These are phyloP conservation scores for Kalmusia sp. DNA, from an alignment of 2,329 filamentous ascomycete genomes.

Conservation along the genomic window DNA sequence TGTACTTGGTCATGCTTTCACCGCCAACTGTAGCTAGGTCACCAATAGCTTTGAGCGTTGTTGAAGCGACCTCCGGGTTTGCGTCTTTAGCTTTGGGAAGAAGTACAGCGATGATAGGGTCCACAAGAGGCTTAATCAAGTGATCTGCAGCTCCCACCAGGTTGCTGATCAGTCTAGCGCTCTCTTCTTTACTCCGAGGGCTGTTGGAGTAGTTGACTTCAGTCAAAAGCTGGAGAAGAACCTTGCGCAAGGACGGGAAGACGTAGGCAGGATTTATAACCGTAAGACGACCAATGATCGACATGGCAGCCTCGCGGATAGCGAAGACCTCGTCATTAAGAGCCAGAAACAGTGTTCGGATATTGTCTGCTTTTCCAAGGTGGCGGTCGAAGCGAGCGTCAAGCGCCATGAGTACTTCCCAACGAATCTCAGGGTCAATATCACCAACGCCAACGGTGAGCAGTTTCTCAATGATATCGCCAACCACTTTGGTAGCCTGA, in stretches of 20 bases:
- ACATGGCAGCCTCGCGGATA: slow-evolving; percentile 92
- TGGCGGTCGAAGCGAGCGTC: slow-evolving; percentile 95
- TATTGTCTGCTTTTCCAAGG: slow-evolving; percentile 96
- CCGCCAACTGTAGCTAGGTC: slow-evolving; percentile 94
- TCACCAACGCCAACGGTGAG: slow-evolving; percentile 95
- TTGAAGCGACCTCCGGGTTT: slow-evolving; percentile 88
- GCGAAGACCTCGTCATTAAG: slow-evolving; percentile 93
- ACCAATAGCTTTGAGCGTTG: slow-evolving; percentile 92
- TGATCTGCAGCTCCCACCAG: slow-evolving; percentile 92
- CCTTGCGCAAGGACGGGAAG: slow-evolving; percentile 92
- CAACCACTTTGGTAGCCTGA: slow-evolving; percentile 95
- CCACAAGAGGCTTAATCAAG: slow-evolving; percentile 94
- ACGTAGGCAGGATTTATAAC: slow-evolving; percentile 95
- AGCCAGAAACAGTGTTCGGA: slow-evolving; percentile 91
- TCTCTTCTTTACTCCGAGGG: slow-evolving; percentile 93
- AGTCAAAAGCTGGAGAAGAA: slow-evolving; percentile 93
- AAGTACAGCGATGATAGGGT: slow-evolving; percentile 94
- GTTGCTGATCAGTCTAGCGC: slow-evolving; percentile 88
- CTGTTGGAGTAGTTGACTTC: slow-evolving; percentile 97
- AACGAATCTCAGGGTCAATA: slow-evolving; percentile 82
- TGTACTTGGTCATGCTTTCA: slow-evolving; percentile 90
- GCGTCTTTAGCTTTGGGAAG: slow-evolving; percentile 88
- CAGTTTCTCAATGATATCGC: slow-evolving; percentile 96
- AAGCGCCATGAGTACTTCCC: slow-evolving; percentile 85
- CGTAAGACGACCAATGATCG: slow-evolving; percentile 93